A percentile compares a stretch with the other conserved stretches of the same genome.
Evolutionary conservation across 495 filamentous ascomycete genomes (phyloP).

Genomic region (Talaromyces thailandensis): DNA sequence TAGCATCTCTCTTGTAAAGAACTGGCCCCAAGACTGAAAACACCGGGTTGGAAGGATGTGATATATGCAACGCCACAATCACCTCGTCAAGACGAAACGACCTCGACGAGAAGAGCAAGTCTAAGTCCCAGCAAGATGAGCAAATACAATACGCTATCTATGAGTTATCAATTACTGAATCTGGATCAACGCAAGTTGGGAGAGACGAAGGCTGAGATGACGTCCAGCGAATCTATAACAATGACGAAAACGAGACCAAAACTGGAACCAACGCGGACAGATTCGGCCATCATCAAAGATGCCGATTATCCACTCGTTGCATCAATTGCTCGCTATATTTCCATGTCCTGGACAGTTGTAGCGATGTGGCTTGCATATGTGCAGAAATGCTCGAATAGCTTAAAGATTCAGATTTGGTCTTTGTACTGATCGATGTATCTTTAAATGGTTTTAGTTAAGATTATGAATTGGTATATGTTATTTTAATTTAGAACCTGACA

Average conservation of each 20-base stretch:
- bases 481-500: too few relatives aligned
- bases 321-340: background rate
- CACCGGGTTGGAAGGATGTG: too few relatives aligned
- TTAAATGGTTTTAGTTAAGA: too few relatives aligned
- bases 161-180: background rate
- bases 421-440: too few relatives aligned
- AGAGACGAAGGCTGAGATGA: background rate
- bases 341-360: background rate
- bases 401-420: too few relatives aligned
- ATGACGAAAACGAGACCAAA: background rate
- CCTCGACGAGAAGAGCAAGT: too few relatives aligned
- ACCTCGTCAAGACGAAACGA: too few relatives aligned
- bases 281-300: background rate
- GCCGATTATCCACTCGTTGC: background rate
- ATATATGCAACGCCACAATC: too few relatives aligned
- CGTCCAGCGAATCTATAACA: background rate
- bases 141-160: background rate
- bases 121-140: background rate
- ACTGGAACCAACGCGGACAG: background rate
- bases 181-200: background rate
- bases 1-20: too few relatives aligned
- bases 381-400: background rate
- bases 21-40: too few relatives aligned
- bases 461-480: too few relatives aligned
- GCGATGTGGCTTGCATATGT: background rate